These are phyloP conservation scores for Scheffersomyces lignosus DNA, from an alignment of 805 yeast genomes.

Conservation along the genomic window DNA sequence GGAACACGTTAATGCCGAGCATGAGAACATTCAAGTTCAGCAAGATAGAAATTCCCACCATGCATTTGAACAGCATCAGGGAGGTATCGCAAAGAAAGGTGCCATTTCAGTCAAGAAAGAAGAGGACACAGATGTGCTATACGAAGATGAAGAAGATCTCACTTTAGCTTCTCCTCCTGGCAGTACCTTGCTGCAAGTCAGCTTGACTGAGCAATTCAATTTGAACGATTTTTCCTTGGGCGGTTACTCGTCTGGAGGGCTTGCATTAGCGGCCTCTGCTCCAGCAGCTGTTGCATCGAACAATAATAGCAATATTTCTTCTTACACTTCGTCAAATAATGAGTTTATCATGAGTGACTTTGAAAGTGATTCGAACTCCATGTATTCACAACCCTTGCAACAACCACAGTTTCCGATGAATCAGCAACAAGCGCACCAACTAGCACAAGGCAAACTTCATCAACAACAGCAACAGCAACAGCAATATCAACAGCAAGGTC, in stretches of 20 bases:
- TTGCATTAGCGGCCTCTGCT: constrained; percentile 5
- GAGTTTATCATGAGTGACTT: constrained; percentile 15
- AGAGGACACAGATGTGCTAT: constrained; percentile 3
- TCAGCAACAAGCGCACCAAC: not conserved
- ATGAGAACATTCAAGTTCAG: not conserved
- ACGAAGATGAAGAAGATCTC: constrained; percentile 1
- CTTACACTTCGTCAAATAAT: not conserved
- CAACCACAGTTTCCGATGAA: not conserved
- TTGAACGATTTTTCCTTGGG: constrained; percentile 16
- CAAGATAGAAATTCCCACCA: constrained; percentile 2
- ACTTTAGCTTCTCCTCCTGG: not conserved
- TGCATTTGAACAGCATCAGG: constrained; percentile 1
- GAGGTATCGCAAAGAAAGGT: not conserved
- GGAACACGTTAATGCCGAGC: not conserved
- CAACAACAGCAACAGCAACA: not conserved
- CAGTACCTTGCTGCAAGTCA: constrained; percentile 4
- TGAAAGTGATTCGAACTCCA: constrained; percentile 24
- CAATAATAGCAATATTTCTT: not conserved
- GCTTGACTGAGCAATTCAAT: constrained; percentile 11
- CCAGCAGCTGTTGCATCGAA: constrained; percentile 6
- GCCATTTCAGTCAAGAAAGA: constrained; percentile 8
- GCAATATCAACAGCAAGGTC: constrained; percentile 4
- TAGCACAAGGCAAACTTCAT: not conserved
- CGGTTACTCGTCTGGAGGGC: constrained; percentile 17
- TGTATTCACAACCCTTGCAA: too few species aligned